Percentiles rank a stretch among this genome's conserved stretches.
Conservation (phyloP, 2,329 filamentous ascomycete species). For the Aspergillus chevalieri region DNA sequence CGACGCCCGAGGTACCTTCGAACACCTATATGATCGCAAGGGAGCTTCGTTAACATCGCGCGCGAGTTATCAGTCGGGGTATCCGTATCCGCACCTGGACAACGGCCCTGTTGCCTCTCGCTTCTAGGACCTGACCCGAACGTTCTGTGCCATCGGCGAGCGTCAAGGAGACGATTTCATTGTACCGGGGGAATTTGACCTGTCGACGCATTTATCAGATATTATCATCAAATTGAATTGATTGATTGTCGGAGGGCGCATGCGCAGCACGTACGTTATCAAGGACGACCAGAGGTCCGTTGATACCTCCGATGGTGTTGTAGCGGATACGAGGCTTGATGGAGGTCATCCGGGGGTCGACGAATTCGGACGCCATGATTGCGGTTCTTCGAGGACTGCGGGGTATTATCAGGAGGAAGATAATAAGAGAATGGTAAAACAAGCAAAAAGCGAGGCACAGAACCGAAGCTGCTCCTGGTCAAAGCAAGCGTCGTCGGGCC, state of each 20-base stretch:
- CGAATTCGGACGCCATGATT: slow-evolving; percentile 35
- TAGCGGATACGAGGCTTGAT: slow-evolving; percentile 75
- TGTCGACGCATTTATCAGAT: slow-evolving; percentile 28
- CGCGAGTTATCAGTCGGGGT: slow-evolving; percentile 1
- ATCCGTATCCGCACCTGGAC: slow-evolving; percentile 65
- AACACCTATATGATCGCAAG: slow-evolving; percentile 62
- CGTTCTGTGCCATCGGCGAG: slow-evolving; percentile 91
- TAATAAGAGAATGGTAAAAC: slow-evolving; percentile 9
- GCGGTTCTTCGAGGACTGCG: slow-evolving; percentile 1
- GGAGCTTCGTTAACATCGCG: slow-evolving; percentile 15
- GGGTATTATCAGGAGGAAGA: slow-evolving; percentile 9
- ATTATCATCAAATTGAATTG: no score
- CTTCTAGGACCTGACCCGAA: slow-evolving; percentile 93
- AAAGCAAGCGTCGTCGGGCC: slow-evolving; percentile 4
- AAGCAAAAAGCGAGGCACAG: slow-evolving; percentile 2
- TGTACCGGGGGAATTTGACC: slow-evolving; percentile 97
- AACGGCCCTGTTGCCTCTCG: slow-evolving; percentile 88
- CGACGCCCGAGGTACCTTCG: slow-evolving; percentile 92
- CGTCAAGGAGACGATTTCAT: slow-evolving; percentile 95
- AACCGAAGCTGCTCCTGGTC: slow-evolving; percentile 3
- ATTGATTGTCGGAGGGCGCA: no score
- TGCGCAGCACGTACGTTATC: slow-evolving; percentile 66
- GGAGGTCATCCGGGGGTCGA: slow-evolving; percentile 43
- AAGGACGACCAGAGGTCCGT: slow-evolving; percentile 93
- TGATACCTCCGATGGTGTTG: slow-evolving; percentile 97